Conservation (phyloP, 2,329 filamentous ascomycete species). For the Botrytis aclada region DNA sequence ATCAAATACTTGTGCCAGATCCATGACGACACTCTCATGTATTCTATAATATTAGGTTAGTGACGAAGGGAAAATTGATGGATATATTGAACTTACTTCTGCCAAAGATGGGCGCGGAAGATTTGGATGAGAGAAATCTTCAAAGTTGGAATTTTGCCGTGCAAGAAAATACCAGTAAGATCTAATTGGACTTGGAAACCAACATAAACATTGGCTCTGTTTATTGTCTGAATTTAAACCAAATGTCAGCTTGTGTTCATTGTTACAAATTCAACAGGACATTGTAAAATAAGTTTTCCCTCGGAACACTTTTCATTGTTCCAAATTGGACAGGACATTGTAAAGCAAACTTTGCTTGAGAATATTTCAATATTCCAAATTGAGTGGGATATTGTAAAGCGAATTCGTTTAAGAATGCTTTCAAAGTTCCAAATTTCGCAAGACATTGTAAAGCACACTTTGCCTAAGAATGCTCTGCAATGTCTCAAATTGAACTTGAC, state of each 20-base stretch:
- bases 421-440: too few species aligned
- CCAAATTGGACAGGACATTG: not conserved
- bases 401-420: too few species aligned
- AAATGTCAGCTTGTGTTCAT: slow-evolving; percentile 1
- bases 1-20: slow-evolving; percentile 96
- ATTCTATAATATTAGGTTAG: slow-evolving; percentile 47
- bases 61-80: not conserved
- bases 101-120: slow-evolving; percentile 99
- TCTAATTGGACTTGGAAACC: slow-evolving; percentile 99
- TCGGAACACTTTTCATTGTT: not conserved
- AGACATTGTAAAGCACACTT: not conserved
- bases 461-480: not conserved
- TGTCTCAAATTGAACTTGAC: not conserved
- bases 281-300: not conserved
- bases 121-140: slow-evolving; percentile 99
- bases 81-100: slow-evolving; percentile 57
- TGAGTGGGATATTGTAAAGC: not conserved
- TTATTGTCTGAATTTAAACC: slow-evolving; percentile 63
- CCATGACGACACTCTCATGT: slow-evolving; percentile 98
- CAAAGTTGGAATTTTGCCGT: slow-evolving; percentile 96
- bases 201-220: slow-evolving; percentile 94
- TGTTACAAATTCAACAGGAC: not conserved
- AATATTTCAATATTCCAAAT: not conserved
- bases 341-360: not conserved
- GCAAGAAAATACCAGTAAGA: slow-evolving; percentile 96